Evolutionary conservation across 2,329 filamentous ascomycete genomes (phyloP).

Genomic region (Clonostachys rhizophaga): DNA sequence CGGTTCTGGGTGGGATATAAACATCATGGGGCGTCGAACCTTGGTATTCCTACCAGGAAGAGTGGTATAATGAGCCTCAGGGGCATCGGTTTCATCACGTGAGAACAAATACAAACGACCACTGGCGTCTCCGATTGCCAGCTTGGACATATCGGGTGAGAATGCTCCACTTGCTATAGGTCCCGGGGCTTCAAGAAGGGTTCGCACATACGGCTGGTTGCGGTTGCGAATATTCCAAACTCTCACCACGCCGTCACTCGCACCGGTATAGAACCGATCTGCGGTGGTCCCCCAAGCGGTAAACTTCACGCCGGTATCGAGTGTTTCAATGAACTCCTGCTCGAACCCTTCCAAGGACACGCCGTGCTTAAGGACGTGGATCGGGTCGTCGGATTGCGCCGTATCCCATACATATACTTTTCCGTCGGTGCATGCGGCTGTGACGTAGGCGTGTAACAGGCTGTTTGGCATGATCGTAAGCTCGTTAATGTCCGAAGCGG

Average conservation of each 20-base stretch:
- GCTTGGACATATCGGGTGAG: slow-evolving; percentile 47
- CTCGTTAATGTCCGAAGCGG: slow-evolving; percentile 58
- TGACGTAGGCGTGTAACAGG: slow-evolving; percentile 42
- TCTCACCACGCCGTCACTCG: slow-evolving; percentile 58
- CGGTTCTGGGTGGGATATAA: slow-evolving; percentile 46
- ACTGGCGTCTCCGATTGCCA: slow-evolving; percentile 57
- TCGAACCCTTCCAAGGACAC: slow-evolving; percentile 30
- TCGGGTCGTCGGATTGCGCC: slow-evolving; percentile 45
- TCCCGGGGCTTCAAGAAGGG: slow-evolving; percentile 48
- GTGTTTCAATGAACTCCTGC: slow-evolving; percentile 42
- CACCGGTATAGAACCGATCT: slow-evolving; percentile 58
- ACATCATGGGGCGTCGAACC: slow-evolving; percentile 38
- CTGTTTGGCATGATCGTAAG: slow-evolving; percentile 55
- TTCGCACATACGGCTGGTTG: slow-evolving; percentile 39
- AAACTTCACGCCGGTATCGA: slow-evolving; percentile 61
- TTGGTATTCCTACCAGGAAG: slow-evolving; percentile 20
- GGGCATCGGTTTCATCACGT: slow-evolving; percentile 36
- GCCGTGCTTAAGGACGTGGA: slow-evolving; percentile 52
- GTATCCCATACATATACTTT: slow-evolving; percentile 62
- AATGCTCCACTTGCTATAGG: slow-evolving; percentile 56
- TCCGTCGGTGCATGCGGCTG: slow-evolving; percentile 58
- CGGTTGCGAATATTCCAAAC: slow-evolving; percentile 54
- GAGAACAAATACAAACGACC: slow-evolving; percentile 54
- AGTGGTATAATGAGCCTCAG: slow-evolving; percentile 23
- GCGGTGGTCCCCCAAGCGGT: slow-evolving; percentile 53